Evolutionary conservation across 768 basidiomycete genomes (phyloP), one percentile per base, ranked within the genome.

Genomic region (Termitomyces sp.): DNA sequence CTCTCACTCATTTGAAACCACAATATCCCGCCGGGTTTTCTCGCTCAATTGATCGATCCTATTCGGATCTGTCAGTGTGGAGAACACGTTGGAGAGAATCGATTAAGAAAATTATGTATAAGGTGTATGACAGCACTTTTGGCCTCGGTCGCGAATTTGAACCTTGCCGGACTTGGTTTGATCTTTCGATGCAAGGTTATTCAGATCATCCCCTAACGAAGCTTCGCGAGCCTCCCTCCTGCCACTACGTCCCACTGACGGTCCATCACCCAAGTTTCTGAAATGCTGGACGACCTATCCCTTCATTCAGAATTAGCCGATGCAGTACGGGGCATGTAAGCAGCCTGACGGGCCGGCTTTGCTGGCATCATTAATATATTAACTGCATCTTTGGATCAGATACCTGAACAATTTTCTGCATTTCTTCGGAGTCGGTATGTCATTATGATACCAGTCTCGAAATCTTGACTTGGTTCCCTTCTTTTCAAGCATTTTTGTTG

Each of bases 371-470:
- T 13, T 7, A n/a, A 12, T 18, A 16, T 22, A 24, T 15, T 24
- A 15, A 36, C 30, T 39, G 22, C 42, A 12, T 16, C 6, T 53
- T 52, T 70, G 71, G 60, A 54, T 65, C 48, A 45, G 46, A 34
- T 50, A 33, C 2, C 48, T 68, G 36, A 70, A 73, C 53, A 67
- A 71, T 55, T 69, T 66, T 59, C 61, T 76, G 16, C 73, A 74
- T 51, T 37, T 76, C 36, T 58, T 73, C 15, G 72, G 70, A 22
- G 65, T 75, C 42, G 66, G 76, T 76, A 24, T 62, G 74, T 69
- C n/a, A 20, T 34, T 50, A 18, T 11, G 27, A 31, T 11, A 44
- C 11, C 1, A 4, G 4, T 48, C 18, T n/a, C 18, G 3, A 9
- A 9, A 5, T 31, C 31, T n/a, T 54, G 9, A 36, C 47, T 18